Conservation (phyloP, 805 yeast species). For the Hanseniaspora guilliermondii region DNA sequence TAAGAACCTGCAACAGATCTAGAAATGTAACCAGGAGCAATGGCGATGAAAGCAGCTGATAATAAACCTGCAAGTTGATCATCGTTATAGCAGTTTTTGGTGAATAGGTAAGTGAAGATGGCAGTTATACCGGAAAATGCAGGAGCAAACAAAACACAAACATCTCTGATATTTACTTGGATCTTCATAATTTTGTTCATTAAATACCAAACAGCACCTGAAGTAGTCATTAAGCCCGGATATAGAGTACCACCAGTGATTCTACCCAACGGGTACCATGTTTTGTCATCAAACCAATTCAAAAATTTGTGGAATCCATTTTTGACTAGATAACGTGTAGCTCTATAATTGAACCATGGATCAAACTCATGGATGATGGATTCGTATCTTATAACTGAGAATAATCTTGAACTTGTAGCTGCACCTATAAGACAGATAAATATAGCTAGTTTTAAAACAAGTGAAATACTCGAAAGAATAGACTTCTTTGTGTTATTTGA, state of each 20-base stretch:
- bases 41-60: slow-evolving; percentile 89
- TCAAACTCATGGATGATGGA: slow-evolving; percentile 95
- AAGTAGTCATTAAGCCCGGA: slow-evolving; percentile 96
- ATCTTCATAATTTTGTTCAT: slow-evolving; percentile 50
- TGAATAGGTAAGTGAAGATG: slow-evolving; percentile 71
- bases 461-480: slow-evolving; percentile 6
- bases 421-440: slow-evolving; percentile 77
- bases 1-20: slow-evolving; percentile 98
- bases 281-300: slow-evolving; percentile 97
- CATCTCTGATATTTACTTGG: slow-evolving; percentile 88
- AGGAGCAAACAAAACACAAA: slow-evolving; percentile 93
- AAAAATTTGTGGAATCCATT: slow-evolving; percentile 81
- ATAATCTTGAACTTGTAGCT: slow-evolving; percentile 79
- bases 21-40: slow-evolving; percentile 96
- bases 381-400: slow-evolving; percentile 93
- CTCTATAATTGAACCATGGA: slow-evolving; percentile 93
- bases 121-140: slow-evolving; percentile 92
- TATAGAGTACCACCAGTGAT: slow-evolving; percentile 98
- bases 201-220: slow-evolving; percentile 75
- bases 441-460: slow-evolving; percentile 45
- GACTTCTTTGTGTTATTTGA: neutral
- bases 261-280: slow-evolving; percentile 98
- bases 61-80: slow-evolving; percentile 79
- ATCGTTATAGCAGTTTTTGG: slow-evolving; percentile 63
- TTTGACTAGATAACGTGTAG: slow-evolving; percentile 79